Conservation (phyloP, 2,329 filamentous ascomycete species). For the Magnaporthiopsis rhizophila region DNA sequence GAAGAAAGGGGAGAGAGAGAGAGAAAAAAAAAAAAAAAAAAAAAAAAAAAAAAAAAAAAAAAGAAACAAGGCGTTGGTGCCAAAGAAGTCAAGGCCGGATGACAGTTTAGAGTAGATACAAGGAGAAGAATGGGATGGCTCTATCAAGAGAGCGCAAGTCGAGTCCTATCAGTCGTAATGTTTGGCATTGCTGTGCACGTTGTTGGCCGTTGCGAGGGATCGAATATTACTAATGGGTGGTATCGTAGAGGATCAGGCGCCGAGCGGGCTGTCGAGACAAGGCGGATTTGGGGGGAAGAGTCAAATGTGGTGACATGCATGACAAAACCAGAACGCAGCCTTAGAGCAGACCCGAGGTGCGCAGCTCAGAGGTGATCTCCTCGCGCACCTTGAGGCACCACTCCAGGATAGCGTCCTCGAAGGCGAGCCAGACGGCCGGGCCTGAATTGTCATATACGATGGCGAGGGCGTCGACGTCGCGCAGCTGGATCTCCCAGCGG, state of each 20-base stretch:
- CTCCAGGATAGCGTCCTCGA: slow-evolving; percentile 72
- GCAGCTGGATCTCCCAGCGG: slow-evolving; percentile 79
- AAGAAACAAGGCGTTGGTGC: background rate
- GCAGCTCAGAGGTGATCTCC: slow-evolving; percentile 67
- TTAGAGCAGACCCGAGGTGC: slow-evolving; percentile 9
- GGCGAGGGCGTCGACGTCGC: slow-evolving; percentile 70
- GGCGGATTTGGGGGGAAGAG: background rate
- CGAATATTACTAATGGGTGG: background rate
- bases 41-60: background rate
- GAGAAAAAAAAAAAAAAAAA: background rate
- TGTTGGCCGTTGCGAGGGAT: background rate
- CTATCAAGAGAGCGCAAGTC: background rate
- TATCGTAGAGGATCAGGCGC: background rate
- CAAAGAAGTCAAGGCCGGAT: slow-evolving; percentile 1
- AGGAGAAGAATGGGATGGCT: slow-evolving; percentile 2
- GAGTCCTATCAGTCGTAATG: background rate
- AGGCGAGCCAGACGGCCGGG: slow-evolving; percentile 65
- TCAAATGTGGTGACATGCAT: background rate
- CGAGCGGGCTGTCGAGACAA: background rate
- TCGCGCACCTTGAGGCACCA: slow-evolving; percentile 80
- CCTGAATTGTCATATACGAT: slow-evolving; percentile 65
- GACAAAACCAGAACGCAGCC: background rate
- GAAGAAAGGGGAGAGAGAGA: slow-evolving; percentile 5
- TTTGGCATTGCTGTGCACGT: background rate
- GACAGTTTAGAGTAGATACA: background rate